Base-by-base conservation (phyloP, 345 rosid genomes). In the Excoecaria cochinchinensis region DNA sequence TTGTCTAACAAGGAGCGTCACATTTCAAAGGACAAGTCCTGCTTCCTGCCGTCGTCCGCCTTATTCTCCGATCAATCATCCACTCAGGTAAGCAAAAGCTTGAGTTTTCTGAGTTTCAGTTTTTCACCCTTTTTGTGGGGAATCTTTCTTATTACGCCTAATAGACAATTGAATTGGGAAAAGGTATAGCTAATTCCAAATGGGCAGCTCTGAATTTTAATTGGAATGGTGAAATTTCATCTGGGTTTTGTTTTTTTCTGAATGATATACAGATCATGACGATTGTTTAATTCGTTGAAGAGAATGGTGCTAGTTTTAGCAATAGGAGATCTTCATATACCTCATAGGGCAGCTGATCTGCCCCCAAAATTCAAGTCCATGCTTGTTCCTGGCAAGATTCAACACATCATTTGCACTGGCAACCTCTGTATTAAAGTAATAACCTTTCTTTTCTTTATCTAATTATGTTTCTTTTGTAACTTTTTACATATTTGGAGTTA, bases 351-450 rank as follows among this genome's bases (percentile, higher is more conserved):
- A n/a, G 79, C 97, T 79, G 98, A 94, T 92, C 89, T 94, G 71
- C 97, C 95, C 7, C 86, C 93, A 0, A 94, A 94, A 83, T 92
- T 92, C 89, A 94, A 94, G 87, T 86, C 95, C 67, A 94, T 94
- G 97, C 97, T 94, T 72, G 98, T 92, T 57, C 98, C 97, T 67
- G 98, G 97, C 57, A 94, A 94, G 91, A 94, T 92, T 81, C 98
- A 94, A 76, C 98, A 92, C 81, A 90, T 92, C 83, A 85, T 94
- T 77, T 94, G 97, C 82, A 87, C 98, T 31, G 97, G 98, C 25
- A 94, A 94, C 84, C 92, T 92, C 71, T 90, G 91, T 73, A 89
- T 89, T 76, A 90, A 92, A 80, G 97, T 94, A 78, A 39, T 76
- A 6, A 14, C 38, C 13, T 11, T 38, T 51, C n/a, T 56, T 17